A percentile compares a stretch with the other conserved stretches of the same genome.
phyloP scores from a whole-genome alignment of 352 stramenopile species.

The Phytophthora pseudosyringae region DNA sequence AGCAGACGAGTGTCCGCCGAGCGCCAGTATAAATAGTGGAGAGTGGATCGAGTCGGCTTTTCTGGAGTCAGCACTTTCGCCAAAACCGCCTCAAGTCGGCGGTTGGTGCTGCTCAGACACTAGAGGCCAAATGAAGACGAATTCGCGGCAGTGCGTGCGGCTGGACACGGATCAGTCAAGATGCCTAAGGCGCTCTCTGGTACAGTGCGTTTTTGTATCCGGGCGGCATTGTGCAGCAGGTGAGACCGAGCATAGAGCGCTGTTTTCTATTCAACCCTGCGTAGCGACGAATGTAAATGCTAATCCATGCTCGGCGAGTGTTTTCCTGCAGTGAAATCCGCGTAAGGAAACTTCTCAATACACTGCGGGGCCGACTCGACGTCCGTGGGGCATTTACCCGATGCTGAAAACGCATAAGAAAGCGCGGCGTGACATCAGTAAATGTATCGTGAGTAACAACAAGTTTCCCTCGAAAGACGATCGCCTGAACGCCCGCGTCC shows the following conservation, averaged over 20 bases:
- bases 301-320: background rate
- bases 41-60: slow-evolving; percentile 10
- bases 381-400: background rate
- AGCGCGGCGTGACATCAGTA: background rate
- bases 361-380: background rate
- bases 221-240: background rate
- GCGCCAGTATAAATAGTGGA: slow-evolving; percentile 25
- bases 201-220: background rate
- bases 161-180: slow-evolving; percentile 20
- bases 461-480: slow-evolving; percentile 7
- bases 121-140: slow-evolving; percentile 17
- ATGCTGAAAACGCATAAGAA: slow-evolving; percentile 13
- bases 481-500: too few relatives aligned
- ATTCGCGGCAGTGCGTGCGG: slow-evolving; percentile 4
- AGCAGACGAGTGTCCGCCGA: background rate
- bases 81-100: background rate
- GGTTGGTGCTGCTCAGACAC: too few relatives aligned
- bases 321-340: background rate
- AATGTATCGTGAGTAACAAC: slow-evolving; percentile 28
- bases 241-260: background rate
- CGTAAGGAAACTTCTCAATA: background rate
- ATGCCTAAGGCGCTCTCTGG: slow-evolving; percentile 9
- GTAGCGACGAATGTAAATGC: background rate
- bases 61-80: slow-evolving; percentile 10
- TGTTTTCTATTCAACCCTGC: background rate